Evolutionary conservation across 2,329 filamentous ascomycete genomes (phyloP), one percentile per base, ranked within the genome.

Genomic region (Verticillium nubilum): DNA sequence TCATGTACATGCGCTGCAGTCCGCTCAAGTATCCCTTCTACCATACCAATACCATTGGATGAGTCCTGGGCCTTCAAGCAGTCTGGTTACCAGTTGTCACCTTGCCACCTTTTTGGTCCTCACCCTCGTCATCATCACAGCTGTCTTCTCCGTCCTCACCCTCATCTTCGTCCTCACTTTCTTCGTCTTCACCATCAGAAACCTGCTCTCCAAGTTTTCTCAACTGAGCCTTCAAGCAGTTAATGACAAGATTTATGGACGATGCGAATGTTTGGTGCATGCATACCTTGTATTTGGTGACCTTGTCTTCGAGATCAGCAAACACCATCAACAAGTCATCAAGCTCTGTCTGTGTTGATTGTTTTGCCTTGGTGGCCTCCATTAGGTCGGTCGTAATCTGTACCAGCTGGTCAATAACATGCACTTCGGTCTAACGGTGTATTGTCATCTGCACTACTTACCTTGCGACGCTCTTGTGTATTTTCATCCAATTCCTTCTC

Each of bases 301-400:
- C 79, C 75, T 93, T 94, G 58, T 91, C 89, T 72, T 95, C 91
- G 19, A 92, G 70, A 69, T 95, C 91, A 15, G 85, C 86, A 72
- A 93, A 91, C 5, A 95, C 87, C 76, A 94, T 89, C 35, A 95
- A 76, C 58, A 94, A 78, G 71, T 95, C 91, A 65, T 95, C 91
- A 53, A 94, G 78, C 72, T 95, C 91, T 2, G 84, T 80, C 69
- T 94, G 90, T 5, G 82, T 81, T 1, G 82, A 75, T 62, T 85
- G 80, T 59, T 83, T 86, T 60, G 88, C 86, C 61, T 85, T 81
- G 65, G 87, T 84, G 62, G 84, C 87, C 63, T 82, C 75, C 53
- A 73, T 68, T 0, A 73, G 57, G 26, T 70, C 66, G 4, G 65
- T 61, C 57, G 52, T 67, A 63, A 74, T 78, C 56, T 7, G 52